Evolutionary conservation across 2,329 filamentous ascomycete species (phyloP).

Genomic region (Westerdykella ornata): DNA sequence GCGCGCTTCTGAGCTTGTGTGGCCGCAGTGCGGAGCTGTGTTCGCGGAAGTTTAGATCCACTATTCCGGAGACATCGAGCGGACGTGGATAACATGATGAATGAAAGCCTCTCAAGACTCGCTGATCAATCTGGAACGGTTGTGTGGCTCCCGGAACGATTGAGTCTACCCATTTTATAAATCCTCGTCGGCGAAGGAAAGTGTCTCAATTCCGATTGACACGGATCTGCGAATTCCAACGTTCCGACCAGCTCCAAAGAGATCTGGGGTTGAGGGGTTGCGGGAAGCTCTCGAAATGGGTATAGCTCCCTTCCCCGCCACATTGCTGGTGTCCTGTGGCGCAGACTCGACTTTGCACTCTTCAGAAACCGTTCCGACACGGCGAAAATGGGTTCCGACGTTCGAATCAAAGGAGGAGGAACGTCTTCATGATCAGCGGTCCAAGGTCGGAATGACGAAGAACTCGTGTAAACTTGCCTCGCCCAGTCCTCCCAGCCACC

Average conservation of each 20-base stretch:
- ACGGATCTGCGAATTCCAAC: conserved; percentile 1
- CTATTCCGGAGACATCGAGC: conserved; percentile 21
- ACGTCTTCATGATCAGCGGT: neutral
- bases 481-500: conserved; percentile 12
- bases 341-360: neutral
- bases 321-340: conserved; percentile 1
- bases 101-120: conserved; percentile 1
- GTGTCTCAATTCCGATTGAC: conserved; percentile 12
- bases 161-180: conserved; percentile 5
- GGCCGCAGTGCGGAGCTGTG: conserved; percentile 24
- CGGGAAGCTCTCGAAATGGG: conserved; percentile 9
- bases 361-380: conserved; percentile 10
- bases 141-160: neutral
- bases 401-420: neutral
- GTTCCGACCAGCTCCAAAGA: neutral
- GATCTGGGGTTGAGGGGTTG: neutral
- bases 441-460: conserved; percentile 5
- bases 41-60: conserved; percentile 11
- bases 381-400: neutral
- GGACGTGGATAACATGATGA: conserved; percentile 23
- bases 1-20: conserved; percentile 39
- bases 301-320: conserved; percentile 9
- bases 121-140: conserved; percentile 2
- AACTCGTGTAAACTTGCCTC: conserved; percentile 10
- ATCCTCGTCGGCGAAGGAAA: conserved; percentile 4